Evolutionary conservation across 2,329 filamentous ascomycete species (phyloP), one percentile per base, ranked within the genome.

Genomic region (Capronia epimyces): DNA sequence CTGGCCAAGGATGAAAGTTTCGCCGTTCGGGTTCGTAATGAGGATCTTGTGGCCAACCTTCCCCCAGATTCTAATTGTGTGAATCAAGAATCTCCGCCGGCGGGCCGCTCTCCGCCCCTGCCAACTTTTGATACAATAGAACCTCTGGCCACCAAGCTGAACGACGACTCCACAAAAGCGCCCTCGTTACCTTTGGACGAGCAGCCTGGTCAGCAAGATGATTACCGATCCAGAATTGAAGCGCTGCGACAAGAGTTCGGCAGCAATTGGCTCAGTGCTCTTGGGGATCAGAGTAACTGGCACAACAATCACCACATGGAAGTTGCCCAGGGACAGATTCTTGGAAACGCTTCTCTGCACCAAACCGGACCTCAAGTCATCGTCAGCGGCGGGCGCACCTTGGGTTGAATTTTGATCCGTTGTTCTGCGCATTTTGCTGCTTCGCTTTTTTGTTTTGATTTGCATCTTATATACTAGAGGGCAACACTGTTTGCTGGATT

Each of bases 171-270:
- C 13, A 49, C 45, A 22, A 36, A 50, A 24, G 43, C 46, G 13
- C 42, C 41, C 6, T 51, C 52, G 13, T 31, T 49, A 24, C 44
- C 31, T 13, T 50, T 46, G 3, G 52, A 31, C 40, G 49, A 54
- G 16, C 41, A 46, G 8, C 36, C 43, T 4, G 36, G 37, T 25
- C 51, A 49, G 41, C 44, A 55, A 10, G 85, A 86, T 47, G 87
- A 93, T 63, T 97, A 95, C 68, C 82, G 86, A 50, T 87, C 87
- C 66, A 93, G 93, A 68, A 85, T 97, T 48, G 89, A 95, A 67
- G 83, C 86, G 2, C 72, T 96, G 47, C 84, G 89, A 55, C 85
- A 85, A 63, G 88, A 91, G 63, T 84, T 95, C 58, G 90, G 90
- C 25, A 88, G 83, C 61, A 86, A 83, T 31, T 98, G 95, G 78